Percentiles rank a stretch among this genome's conserved stretches.
phyloP scores from a whole-genome alignment of 2,329 filamentous ascomycete species.

The Byssochlamys sp. region DNA sequence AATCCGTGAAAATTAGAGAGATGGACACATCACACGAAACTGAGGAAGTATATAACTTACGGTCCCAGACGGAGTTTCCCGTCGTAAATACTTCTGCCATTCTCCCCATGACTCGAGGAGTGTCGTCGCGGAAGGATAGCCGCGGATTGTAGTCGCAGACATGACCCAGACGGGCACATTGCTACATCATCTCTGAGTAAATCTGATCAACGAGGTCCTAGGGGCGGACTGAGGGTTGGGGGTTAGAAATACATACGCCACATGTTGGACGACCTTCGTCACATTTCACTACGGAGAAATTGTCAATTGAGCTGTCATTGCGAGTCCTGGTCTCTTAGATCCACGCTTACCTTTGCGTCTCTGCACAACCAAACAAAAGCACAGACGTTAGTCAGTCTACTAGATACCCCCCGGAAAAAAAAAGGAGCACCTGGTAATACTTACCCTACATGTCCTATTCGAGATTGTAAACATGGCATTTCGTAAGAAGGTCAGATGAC shows the following conservation, averaged over 20 bases:
- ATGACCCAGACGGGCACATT: constrained; percentile 48
- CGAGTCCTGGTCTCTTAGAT: neutral
- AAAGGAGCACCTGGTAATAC: constrained; percentile 6
- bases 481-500: constrained; percentile 1
- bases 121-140: constrained; percentile 47
- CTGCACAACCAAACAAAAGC: constrained; percentile 12
- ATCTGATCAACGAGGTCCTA: neutral
- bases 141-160: constrained; percentile 50
- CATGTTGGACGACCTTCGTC: constrained; percentile 47
- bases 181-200: constrained; percentile 22
- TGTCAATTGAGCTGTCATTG: neutral
- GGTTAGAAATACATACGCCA: constrained; percentile 33
- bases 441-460: constrained; percentile 35
- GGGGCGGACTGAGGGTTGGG: constrained; percentile 2
- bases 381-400: constrained; percentile 1
- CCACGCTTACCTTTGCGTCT: constrained; percentile 31
- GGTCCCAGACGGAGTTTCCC: constrained; percentile 49
- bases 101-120: constrained; percentile 41
- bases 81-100: constrained; percentile 43
- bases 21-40: constrained; percentile 2
- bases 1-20: constrained; percentile 7
- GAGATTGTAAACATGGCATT: constrained; percentile 3
- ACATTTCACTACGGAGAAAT: constrained; percentile 41
- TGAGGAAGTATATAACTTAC: constrained; percentile 28
- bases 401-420: neutral